These are phyloP conservation scores for Macrotyloma uniflorum DNA, from an alignment of 306 rosid genomes.

Conservation along the genomic window DNA sequence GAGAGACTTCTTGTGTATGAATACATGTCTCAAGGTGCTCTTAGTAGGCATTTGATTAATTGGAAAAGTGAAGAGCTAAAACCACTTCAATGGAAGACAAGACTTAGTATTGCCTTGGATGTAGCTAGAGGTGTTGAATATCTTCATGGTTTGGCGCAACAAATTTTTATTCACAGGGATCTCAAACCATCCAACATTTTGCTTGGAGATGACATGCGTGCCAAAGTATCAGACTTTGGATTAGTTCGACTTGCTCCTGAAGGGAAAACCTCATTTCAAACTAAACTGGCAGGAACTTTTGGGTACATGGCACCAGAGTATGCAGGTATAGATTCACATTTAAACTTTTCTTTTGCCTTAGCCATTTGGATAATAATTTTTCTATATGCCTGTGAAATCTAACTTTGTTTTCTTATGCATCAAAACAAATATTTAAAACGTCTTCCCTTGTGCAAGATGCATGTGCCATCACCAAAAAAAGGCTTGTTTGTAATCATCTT, in stretches of 20 bases:
- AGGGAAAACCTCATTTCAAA: slow-evolving; percentile 82
- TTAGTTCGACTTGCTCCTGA: slow-evolving; percentile 93
- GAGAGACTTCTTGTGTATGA: slow-evolving; percentile 94
- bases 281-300: slow-evolving; percentile 89
- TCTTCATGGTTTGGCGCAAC: slow-evolving; percentile 79
- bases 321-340: slow-evolving; percentile 62
- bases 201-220: slow-evolving; percentile 86
- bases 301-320: slow-evolving; percentile 97
- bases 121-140: slow-evolving; percentile 95
- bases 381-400: background rate
- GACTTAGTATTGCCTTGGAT: slow-evolving; percentile 82
- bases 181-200: slow-evolving; percentile 95
- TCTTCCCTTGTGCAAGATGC: background rate
- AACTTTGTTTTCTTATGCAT: background rate
- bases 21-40: slow-evolving; percentile 86
- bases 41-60: slow-evolving; percentile 61
- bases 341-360: background rate
- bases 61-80: slow-evolving; percentile 63
- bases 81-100: slow-evolving; percentile 83
- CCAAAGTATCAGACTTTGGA: slow-evolving; percentile 95
- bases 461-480: background rate
- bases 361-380: background rate
- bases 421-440: background rate
- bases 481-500: background rate
- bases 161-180: slow-evolving; percentile 88